Evolutionary conservation across 1,139 yeast species (phyloP), one percentile per base, ranked within the genome.

Genomic region (Kodamaea ohmeri): DNA sequence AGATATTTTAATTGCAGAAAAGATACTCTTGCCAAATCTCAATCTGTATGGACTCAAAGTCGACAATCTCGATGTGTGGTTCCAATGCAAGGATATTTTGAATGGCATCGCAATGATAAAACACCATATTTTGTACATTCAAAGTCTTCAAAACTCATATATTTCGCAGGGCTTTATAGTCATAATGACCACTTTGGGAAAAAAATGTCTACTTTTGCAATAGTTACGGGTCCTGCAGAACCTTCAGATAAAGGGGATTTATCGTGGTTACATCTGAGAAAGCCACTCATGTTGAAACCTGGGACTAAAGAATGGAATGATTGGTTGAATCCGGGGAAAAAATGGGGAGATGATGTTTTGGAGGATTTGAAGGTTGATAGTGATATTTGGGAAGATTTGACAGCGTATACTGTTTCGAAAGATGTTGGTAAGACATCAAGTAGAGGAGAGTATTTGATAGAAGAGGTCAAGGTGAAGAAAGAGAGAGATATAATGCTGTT

Each of bases 71-170:
- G 87, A 28, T 89, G 96, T 54, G 80, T 82, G 1, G 76, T 88
- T 0, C 90, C 95, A 0, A 73, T 85, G 29, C 76, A 77, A 50
- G 97, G 97, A 0, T 90, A 89, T 57, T 89, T 76, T 53, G 97
- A 89, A 58, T 89, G 97, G 97, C 58, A 52, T 21, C 64, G 64
- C 36, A 48, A 49, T 16, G 65, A 64, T 14, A 80, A 76, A 47
- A 56, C 57, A 0, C 96, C 97, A 0, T 78, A 83, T 55, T 89
- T 67, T 53, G 70, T 89, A 12, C 75, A 71, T 36, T 69, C 84
- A 7, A 68, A 66, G 28, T 73, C 72, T 38, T 56, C 64, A 0
- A 65, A 75, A 6, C 51, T 88, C 29, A 59, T 83, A 52, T 86
- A 75, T 50, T 59, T 88, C 30, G 94, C 95, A 0, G 96, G 95